phyloP scores from a whole-genome alignment of 192 early-diverging fungal genomes.

The Pecoramyces ruminantium region DNA sequence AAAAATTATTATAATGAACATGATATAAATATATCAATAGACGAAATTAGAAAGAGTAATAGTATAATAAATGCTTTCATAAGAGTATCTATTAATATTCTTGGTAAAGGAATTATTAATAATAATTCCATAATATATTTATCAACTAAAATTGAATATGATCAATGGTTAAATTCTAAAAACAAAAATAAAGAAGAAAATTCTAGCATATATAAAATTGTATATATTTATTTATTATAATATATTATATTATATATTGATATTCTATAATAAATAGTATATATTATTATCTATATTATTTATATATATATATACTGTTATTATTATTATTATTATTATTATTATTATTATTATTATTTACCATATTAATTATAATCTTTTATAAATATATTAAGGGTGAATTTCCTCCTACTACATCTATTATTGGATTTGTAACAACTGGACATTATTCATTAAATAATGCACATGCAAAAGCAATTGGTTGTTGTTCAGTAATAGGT shows the following conservation, averaged over 20 bases:
- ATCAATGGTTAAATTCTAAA: neutral
- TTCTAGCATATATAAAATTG: neutral
- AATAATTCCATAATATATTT: neutral
- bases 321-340: too few relatives aligned
- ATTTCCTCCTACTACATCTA: conserved; percentile 9
- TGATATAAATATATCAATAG: neutral
- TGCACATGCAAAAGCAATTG: conserved; percentile 46
- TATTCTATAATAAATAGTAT: too few relatives aligned
- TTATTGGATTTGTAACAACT: conserved; percentile 55
- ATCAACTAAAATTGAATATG: neutral
- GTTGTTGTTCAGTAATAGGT: conserved; percentile 31
- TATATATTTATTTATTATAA: neutral
- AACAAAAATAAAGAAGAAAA: neutral
- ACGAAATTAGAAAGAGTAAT: neutral
- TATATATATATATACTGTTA: too few relatives aligned
- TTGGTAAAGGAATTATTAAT: neutral
- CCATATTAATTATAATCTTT: too few relatives aligned
- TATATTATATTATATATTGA: too few relatives aligned
- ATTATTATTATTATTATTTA: too few relatives aligned
- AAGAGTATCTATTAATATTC: neutral
- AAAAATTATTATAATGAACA: neutral
- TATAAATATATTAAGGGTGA: conserved; percentile 16
- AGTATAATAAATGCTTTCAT: neutral
- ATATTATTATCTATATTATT: too few relatives aligned
- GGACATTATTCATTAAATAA: conserved; percentile 45